phyloP scores from a whole-genome alignment of 2,329 filamentous ascomycete genomes.

The Didymella sp. region DNA sequence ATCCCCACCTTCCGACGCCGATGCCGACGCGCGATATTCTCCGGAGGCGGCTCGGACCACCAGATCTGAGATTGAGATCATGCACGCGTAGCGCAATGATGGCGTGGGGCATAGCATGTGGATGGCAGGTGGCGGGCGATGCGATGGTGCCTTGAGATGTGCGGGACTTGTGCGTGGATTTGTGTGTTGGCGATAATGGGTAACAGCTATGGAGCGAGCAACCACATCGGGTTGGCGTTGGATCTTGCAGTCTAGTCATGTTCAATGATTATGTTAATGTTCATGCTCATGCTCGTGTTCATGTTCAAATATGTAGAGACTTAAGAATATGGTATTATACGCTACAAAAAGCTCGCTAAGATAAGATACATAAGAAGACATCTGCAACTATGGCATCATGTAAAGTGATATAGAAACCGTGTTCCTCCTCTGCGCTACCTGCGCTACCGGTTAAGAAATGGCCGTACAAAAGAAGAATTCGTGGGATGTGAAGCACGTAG shows the following conservation, averaged over 20 bases:
- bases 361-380: conserved; percentile 17
- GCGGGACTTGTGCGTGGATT: too few species aligned
- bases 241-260: too few species aligned
- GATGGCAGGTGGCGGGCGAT: too few species aligned
- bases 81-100: background rate
- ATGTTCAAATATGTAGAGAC: too few species aligned
- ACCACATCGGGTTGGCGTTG: too few species aligned
- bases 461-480: conserved; percentile 24
- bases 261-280: too few species aligned
- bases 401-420: too few species aligned
- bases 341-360: conserved; percentile 12
- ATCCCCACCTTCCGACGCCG: conserved; percentile 14
- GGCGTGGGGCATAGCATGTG: background rate
- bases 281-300: too few species aligned
- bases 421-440: conserved; percentile 12
- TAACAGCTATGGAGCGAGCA: too few species aligned
- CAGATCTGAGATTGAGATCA: background rate
- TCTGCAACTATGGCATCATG: background rate
- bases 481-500: conserved; percentile 11
- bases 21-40: conserved; percentile 7
- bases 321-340: conserved; percentile 18
- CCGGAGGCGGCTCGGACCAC: background rate
- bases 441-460: conserved; percentile 8
- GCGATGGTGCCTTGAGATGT: too few species aligned
- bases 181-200: too few species aligned